Conservation (phyloP, 495 filamentous ascomycete species). For the Aspergillus bertholletiae region DNA sequence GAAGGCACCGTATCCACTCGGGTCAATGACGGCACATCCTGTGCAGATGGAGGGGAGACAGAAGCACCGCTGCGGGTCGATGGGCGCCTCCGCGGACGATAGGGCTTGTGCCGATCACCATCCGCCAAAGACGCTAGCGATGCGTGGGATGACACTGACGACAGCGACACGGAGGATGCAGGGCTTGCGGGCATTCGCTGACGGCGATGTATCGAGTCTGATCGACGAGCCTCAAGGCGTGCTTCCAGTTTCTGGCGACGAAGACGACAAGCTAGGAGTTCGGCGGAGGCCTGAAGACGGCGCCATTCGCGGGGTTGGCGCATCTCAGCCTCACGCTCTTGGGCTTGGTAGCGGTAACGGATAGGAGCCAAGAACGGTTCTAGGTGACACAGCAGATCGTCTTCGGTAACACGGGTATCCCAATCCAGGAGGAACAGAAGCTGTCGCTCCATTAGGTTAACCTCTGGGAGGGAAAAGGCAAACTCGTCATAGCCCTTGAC, state of each 20-base stretch:
- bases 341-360: constrained; percentile 44
- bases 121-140: constrained; percentile 30
- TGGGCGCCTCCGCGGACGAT: constrained; percentile 32
- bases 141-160: constrained; percentile 18
- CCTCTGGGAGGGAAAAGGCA: constrained; percentile 89
- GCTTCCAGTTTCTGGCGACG: constrained; percentile 40
- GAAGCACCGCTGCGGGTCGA: constrained; percentile 36
- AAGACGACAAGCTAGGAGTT: constrained; percentile 38
- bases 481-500: constrained; percentile 76
- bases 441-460: constrained; percentile 99
- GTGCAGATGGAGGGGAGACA: constrained; percentile 48
- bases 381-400: constrained; percentile 82
- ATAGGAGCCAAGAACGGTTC: constrained; percentile 88
- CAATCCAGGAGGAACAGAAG: constrained; percentile 90
- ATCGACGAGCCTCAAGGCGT: constrained; percentile 19
- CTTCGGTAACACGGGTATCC: constrained; percentile 78
- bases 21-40: constrained; percentile 45
- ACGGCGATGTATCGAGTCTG: constrained; percentile 21
- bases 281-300: constrained; percentile 38
- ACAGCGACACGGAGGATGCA: constrained; percentile 25
- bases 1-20: constrained; percentile 44
- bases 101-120: constrained; percentile 34
- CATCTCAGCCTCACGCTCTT: constrained; percentile 31
- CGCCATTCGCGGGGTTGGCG: constrained; percentile 43
- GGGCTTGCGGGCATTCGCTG: constrained; percentile 36